phyloP scores from a whole-genome alignment of 108 stramenopile species.

The Stephanodiscus triporus region DNA sequence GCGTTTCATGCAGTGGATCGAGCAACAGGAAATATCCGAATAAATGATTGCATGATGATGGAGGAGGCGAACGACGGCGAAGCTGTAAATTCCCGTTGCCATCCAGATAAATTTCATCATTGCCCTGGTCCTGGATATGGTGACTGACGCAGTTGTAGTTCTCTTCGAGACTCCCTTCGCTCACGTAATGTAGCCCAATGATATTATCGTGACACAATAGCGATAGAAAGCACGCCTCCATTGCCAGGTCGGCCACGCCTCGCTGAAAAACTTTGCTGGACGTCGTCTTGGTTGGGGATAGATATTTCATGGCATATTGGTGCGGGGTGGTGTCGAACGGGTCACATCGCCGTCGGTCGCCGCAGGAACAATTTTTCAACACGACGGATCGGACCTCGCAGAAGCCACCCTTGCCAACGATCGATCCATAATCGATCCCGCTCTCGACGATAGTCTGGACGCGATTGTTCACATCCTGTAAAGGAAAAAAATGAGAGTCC shows the following conservation, averaged over 20 bases:
- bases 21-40: slow-evolving; percentile 31
- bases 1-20: slow-evolving; percentile 35
- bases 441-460: slow-evolving; percentile 9
- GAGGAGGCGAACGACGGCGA: not conserved
- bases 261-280: slow-evolving; percentile 24
- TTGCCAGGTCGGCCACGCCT: slow-evolving; percentile 46
- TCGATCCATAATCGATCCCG: not conserved
- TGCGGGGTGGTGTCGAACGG: too few species aligned
- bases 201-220: slow-evolving; percentile 28
- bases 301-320: slow-evolving; percentile 24
- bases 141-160: slow-evolving; percentile 19
- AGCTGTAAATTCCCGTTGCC: slow-evolving; percentile 5
- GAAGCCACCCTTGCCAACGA: slow-evolving; percentile 26
- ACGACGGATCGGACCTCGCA: slow-evolving; percentile 15
- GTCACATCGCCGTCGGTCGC: not conserved
- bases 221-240: slow-evolving; percentile 34
- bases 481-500: slow-evolving; percentile 10
- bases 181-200: slow-evolving; percentile 19
- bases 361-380: not conserved
- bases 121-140: not conserved
- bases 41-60: not conserved
- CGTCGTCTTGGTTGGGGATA: slow-evolving; percentile 5
- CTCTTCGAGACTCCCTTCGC: slow-evolving; percentile 27
- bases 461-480: not conserved
- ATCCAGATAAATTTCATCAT: slow-evolving; percentile 18